Base-by-base conservation (phyloP, 345 rosid species). In the Eutrema yunnanense region DNA sequence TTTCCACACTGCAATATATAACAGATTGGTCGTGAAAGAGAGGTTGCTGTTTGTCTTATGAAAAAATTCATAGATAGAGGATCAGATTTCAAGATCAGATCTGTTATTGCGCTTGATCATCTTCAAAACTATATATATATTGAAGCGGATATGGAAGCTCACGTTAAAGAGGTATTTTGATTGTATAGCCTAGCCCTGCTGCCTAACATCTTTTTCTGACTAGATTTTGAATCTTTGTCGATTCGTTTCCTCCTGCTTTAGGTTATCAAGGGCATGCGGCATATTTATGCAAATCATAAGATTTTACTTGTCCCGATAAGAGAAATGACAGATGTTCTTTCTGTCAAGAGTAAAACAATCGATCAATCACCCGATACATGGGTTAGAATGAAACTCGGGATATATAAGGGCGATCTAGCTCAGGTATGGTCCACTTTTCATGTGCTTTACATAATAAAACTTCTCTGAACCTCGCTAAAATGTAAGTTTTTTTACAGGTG, bases 371-470 rank as follows among this genome's bases (percentile, higher is more conserved):
- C 90, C 64, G 93, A 87, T 69, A 87, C 90, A 9, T 90, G 98
- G 93, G 96, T 92, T 76, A 85, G 96, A 78, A 87, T 92, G 93
- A 90, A 92, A 88, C 85, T 85, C 26, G 96, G 98, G 67, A 84
- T 75, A 26, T 88, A 92, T 80, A 90, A 90, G 68, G 96, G 96
- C 33, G 96, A 92, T 72, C 93, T 92, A 62, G 96, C 96, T 55
- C 78, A 88, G 80, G 98, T 88, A 86, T 42, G 63, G 56, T 70
- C 62, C 22, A 57, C n/a, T n/a, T 53, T 58, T 47, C 43, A 51
- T 65, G 51, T 54, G 75, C 19, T 50, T 8, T 43, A 22, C 8
- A 5, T 48, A 7, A 42, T 33, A 16, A 14, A 38, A 53, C 7
- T 42, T 13, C 10, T 46, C 9, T 44, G 22, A 34, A 26, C 61